Base-by-base conservation (phyloP, 257 asterid genomes). In the Solanum bulbocastanum region DNA sequence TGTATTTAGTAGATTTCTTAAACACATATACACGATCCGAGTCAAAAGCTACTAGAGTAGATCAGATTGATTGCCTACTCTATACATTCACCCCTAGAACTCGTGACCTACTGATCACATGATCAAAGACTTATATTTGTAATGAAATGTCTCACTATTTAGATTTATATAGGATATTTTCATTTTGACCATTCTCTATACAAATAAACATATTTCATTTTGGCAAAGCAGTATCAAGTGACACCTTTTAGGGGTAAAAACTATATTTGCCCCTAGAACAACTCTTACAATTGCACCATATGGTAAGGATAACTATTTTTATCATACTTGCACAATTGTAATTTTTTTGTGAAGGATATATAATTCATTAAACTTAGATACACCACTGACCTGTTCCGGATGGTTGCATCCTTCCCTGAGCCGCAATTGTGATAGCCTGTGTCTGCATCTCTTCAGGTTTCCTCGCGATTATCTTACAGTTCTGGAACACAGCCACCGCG, bases 361-460 rank as follows among this genome's bases (percentile, higher is more conserved):
- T 58, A 58, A 58, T 22, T 58, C 5, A 20, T 56, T 56, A 11
- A 56, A 56, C 66, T 56, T 20, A 20, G 25, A 56, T 20, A 20
- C 2, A 20, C 3, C 13, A 22, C 68, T 60, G 10, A 60, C 85
- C 66, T 79, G 85, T 18, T 12, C 90, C 89, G 3, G 7, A 60
- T 14, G 35, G 76, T 0, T 83, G 74, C 68, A 7, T 46, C 69
- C 92, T 86, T 32, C 87, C 90, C 7, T 88, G 90, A 6, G 92
- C 89, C 1, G 92, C 86, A 16, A 90, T 89, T 33, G 87, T 90
- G 87, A 88, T 88, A 0, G 44, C 84, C n/a, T 88, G 90, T 8
- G 82, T 87, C 4, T 60, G 44, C 11, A 76, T n/a, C 18, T 79
- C 85, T 40, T 44, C 85, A 35, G 92, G 92, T 6, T 66, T 39